Base-by-base conservation (phyloP, 257 asterid species). In the Datura wrightii region DNA sequence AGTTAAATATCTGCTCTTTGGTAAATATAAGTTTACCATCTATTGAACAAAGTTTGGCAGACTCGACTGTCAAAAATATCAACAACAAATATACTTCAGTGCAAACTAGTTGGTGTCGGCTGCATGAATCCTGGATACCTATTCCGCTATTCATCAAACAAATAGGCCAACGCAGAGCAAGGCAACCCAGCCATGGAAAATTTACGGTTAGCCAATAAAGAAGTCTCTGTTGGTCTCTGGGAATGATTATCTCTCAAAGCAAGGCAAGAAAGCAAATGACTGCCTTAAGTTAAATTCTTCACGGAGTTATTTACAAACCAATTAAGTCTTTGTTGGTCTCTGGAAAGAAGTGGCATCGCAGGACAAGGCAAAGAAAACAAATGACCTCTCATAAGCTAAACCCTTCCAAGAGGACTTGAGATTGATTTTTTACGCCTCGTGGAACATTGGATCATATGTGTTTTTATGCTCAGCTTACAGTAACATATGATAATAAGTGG, bases 311-410 rank as follows among this genome's bases (percentile, higher is more conserved):
- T 67, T 14, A 67, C 50, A 14, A 37, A 16, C 24, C 19, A 67
- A 67, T 1, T 37, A 67, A 67, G 46, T 67, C 50, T 37, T 37
- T 14, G 76, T 14, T 37, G 76, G 72, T 65, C n/a, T 65, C 5
- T 6, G 76, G 24, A 15, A 67, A 14, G 76, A 39, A 15, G 46
- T 65, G 76, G 11, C 11, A 7, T 36, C 76, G 13, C 4, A 5
- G 50, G 19, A 67, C 50, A 67, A 67, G 76, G 50, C 50, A 67
- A 67, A 14, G 76, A 67, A 36, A 67, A 19, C 6, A 67, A 67
- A 36, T 8, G 11, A 67, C 6, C 72, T 67, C 46, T 67, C 76
- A 2, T 67, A 37, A 34, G 76, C 48, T 67, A 15, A 36, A 67
- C 50, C 19, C 13, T 37, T 67, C 24, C 48, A 3, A 3, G 41